Evolutionary conservation across 2,329 filamentous ascomycete species (phyloP).

Genomic region (Venturia carpophila): DNA sequence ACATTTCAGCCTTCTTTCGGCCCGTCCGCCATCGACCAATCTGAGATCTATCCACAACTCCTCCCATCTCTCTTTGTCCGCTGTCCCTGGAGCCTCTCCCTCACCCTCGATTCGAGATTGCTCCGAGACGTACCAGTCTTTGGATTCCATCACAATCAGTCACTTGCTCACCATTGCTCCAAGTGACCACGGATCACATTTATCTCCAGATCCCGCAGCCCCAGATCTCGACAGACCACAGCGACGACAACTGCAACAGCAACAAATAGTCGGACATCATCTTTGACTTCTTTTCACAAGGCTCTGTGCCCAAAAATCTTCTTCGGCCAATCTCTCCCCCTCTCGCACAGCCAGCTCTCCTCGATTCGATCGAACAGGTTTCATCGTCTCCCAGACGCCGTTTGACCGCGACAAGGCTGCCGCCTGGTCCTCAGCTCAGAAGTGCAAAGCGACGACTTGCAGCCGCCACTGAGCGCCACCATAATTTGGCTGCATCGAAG

Average conservation of each 20-base stretch:
- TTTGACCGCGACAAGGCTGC: background rate
- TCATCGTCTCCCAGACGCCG: background rate
- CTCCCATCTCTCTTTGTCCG: constrained; percentile 11
- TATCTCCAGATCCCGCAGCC: background rate
- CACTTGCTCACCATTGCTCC: background rate
- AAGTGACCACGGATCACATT: background rate
- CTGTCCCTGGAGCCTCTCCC: background rate
- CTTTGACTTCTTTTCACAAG: background rate
- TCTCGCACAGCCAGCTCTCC: background rate
- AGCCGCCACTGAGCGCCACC: constrained; percentile 13
- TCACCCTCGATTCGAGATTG: background rate
- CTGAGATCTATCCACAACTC: constrained; percentile 14
- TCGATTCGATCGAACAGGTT: background rate
- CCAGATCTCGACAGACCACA: background rate
- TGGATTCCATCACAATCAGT: background rate
- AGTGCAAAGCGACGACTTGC: constrained; percentile 7
- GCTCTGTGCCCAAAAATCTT: background rate
- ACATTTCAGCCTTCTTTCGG: constrained; percentile 12
- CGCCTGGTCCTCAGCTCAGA: background rate
- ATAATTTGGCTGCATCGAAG: constrained; percentile 1
- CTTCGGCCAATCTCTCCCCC: constrained; percentile 2
- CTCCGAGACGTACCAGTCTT: constrained; percentile 8
- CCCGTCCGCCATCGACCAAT: constrained; percentile 13
- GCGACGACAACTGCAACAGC: background rate
- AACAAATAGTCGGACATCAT: background rate